A percentile compares a stretch with the other conserved stretches of the same genome.
These are phyloP conservation scores for Ogataea glucozyma DNA, from an alignment of 805 yeast species.

Conservation along the genomic window DNA sequence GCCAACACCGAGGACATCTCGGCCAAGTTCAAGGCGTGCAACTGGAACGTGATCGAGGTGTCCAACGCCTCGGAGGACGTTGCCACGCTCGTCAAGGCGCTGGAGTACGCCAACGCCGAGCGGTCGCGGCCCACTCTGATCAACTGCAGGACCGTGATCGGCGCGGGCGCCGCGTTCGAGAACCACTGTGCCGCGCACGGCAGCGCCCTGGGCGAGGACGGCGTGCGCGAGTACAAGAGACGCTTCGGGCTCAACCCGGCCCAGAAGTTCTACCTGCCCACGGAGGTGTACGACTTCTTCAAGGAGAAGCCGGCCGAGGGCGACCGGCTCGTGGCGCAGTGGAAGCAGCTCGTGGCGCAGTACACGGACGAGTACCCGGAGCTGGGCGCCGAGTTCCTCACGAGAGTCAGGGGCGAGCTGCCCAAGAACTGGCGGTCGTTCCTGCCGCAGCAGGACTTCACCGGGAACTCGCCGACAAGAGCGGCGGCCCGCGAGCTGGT, in stretches of 20 bases:
- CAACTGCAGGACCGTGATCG: slow-evolving; percentile 88
- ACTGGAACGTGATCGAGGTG: slow-evolving; percentile 86
- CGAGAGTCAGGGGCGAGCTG: slow-evolving; percentile 75
- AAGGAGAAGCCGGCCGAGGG: slow-evolving; percentile 58
- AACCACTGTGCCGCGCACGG: slow-evolving; percentile 97
- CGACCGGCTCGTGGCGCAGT: slow-evolving; percentile 65
- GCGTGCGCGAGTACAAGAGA: slow-evolving; percentile 80
- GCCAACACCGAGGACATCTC: slow-evolving; percentile 94
- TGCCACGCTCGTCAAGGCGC: slow-evolving; percentile 68
- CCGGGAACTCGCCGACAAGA: slow-evolving; percentile 88
- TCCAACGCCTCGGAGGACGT: slow-evolving; percentile 75
- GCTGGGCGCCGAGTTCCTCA: slow-evolving; percentile 71
- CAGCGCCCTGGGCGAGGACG: slow-evolving; percentile 91
- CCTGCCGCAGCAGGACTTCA: slow-evolving; percentile 83
- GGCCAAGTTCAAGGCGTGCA: slow-evolving; percentile 85
- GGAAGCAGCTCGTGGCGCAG: slow-evolving; percentile 64
- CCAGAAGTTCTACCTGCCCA: slow-evolving; percentile 74
- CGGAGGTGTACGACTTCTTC: slow-evolving; percentile 78
- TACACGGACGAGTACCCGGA: slow-evolving; percentile 74
- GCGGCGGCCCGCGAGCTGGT: slow-evolving; percentile 86
- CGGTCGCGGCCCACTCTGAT: slow-evolving; percentile 68
- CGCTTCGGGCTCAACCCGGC: slow-evolving; percentile 87
- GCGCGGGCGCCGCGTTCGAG: slow-evolving; percentile 80
- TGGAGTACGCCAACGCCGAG: slow-evolving; percentile 36
- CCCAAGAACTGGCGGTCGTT: slow-evolving; percentile 81